phyloP scores from a whole-genome alignment of 2,329 filamentous ascomycete species.

The Erysiphe pulchra region DNA sequence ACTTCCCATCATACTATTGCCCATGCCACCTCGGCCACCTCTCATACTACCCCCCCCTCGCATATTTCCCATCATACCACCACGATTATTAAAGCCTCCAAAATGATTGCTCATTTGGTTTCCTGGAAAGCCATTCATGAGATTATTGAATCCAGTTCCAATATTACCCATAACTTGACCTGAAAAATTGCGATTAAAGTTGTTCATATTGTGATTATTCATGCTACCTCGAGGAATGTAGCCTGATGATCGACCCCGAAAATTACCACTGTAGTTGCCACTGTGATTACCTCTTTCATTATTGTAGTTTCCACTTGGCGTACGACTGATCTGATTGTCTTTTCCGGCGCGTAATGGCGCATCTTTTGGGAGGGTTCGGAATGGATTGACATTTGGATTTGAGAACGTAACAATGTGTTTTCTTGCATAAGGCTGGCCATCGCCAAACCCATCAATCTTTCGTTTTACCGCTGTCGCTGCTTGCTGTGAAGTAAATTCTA shows the following conservation, averaged over 20 bases:
- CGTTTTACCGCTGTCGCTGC: constrained; percentile 70
- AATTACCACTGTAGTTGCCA: constrained; percentile 16
- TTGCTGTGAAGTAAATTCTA: constrained; percentile 64
- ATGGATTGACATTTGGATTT: constrained; percentile 56
- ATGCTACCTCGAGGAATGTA: constrained; percentile 17
- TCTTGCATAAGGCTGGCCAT: constrained; percentile 25
- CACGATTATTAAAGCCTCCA: constrained; percentile 26
- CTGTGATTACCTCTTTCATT: constrained; percentile 17
- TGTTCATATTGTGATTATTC: constrained; percentile 22
- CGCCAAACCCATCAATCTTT: constrained; percentile 39
- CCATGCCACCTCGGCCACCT: constrained; percentile 20
- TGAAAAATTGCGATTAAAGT: constrained; percentile 25
- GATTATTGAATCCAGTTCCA: constrained; percentile 18
- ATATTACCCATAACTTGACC: constrained; percentile 19
- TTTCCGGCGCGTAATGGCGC: constrained; percentile 45
- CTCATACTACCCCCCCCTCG: constrained; percentile 27
- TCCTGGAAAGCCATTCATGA: constrained; percentile 22
- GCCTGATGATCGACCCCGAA: constrained; percentile 22
- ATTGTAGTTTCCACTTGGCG: constrained; percentile 23
- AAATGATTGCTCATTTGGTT: constrained; percentile 18
- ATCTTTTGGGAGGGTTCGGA: constrained; percentile 77
- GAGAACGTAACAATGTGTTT: constrained; percentile 55
- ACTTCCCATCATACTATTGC: constrained; percentile 17
- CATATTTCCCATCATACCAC: constrained; percentile 25
- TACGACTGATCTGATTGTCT: constrained; percentile 28